A percentile compares a stretch with the other conserved stretches of the same genome.
phyloP scores from a whole-genome alignment of 805 yeast genomes.

The Blastobotrys muscicola region DNA sequence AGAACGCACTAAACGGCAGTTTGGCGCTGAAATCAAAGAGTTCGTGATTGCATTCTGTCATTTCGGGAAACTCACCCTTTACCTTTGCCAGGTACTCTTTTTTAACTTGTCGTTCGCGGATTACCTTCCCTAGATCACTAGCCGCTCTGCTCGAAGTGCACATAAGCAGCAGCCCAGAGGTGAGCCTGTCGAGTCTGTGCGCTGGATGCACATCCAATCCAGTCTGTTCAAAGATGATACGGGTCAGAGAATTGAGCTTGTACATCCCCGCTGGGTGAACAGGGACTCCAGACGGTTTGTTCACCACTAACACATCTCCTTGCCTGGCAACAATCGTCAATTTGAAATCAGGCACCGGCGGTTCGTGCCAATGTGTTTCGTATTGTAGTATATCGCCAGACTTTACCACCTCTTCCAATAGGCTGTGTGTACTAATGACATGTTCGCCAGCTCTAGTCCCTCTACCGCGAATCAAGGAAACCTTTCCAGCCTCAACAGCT shows the following conservation, averaged over 20 bases:
- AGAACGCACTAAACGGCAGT: slow-evolving; percentile 33
- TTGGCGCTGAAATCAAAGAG: slow-evolving; percentile 57
- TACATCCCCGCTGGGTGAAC: slow-evolving; percentile 90
- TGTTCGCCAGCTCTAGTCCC: not conserved
- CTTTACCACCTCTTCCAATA: slow-evolving; percentile 48
- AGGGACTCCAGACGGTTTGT: slow-evolving; percentile 91
- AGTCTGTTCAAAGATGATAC: slow-evolving; percentile 57
- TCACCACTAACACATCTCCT: slow-evolving; percentile 67
- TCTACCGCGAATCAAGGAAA: not conserved
- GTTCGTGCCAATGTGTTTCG: slow-evolving; percentile 81
- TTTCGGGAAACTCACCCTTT: slow-evolving; percentile 60
- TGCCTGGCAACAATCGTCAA: slow-evolving; percentile 16
- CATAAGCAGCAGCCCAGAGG: slow-evolving; percentile 79
- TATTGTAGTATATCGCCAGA: slow-evolving; percentile 82
- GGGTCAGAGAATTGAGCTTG: slow-evolving; percentile 70
- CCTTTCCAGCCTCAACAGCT: slow-evolving; percentile 3
- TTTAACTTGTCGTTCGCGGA: slow-evolving; percentile 51
- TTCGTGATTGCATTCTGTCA: slow-evolving; percentile 45
- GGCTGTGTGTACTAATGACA: not conserved
- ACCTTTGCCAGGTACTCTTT: slow-evolving; percentile 80
- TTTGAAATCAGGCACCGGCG: slow-evolving; percentile 50
- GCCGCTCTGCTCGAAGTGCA: slow-evolving; percentile 69
- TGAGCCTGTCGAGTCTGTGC: slow-evolving; percentile 71
- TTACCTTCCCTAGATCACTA: slow-evolving; percentile 50
- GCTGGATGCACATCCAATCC: slow-evolving; percentile 62